Evolutionary conservation across 371 early-diverging fungal species (phyloP).

Genomic region (Mortierella sp.): DNA sequence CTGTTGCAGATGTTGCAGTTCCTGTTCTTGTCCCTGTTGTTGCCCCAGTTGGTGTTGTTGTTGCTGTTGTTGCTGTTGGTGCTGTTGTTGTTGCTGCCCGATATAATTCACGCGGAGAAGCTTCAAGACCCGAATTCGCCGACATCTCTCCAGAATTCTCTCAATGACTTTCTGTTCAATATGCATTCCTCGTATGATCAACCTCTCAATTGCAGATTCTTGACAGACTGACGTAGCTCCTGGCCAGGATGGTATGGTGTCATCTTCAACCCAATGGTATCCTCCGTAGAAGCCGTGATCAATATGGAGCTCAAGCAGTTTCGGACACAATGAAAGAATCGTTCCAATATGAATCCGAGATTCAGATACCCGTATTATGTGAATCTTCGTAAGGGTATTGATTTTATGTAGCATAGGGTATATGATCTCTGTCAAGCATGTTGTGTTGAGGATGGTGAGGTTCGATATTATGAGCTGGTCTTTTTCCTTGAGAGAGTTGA

Average conservation of each 20-base stretch:
- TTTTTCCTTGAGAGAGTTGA: neutral
- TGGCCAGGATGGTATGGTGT: neutral
- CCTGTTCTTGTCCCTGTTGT: too few relatives aligned
- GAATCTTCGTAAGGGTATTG: constrained; percentile 5
- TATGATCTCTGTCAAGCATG: neutral
- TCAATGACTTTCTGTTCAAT: constrained; percentile 2
- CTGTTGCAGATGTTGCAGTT: too few relatives aligned
- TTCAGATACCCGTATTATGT: neutral
- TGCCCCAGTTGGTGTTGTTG: too few relatives aligned
- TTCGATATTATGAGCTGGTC: neutral
- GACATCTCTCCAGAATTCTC: constrained; percentile 4
- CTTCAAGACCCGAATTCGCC: neutral
- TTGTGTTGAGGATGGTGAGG: neutral
- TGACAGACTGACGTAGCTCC: neutral
- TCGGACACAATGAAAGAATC: constrained; percentile 6
- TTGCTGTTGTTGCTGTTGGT: neutral
- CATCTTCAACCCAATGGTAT: neutral
- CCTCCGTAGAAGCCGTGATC: neutral
- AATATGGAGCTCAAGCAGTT: neutral
- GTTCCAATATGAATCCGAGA: constrained; percentile 5
- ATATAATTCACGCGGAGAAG: neutral
- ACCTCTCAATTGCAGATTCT: neutral
- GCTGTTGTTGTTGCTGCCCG: neutral
- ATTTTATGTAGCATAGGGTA: constrained; percentile 5
- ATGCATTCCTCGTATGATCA: constrained; percentile 13